Base-by-base conservation (phyloP, 306 rosid species). In the Trifolium repens region DNA sequence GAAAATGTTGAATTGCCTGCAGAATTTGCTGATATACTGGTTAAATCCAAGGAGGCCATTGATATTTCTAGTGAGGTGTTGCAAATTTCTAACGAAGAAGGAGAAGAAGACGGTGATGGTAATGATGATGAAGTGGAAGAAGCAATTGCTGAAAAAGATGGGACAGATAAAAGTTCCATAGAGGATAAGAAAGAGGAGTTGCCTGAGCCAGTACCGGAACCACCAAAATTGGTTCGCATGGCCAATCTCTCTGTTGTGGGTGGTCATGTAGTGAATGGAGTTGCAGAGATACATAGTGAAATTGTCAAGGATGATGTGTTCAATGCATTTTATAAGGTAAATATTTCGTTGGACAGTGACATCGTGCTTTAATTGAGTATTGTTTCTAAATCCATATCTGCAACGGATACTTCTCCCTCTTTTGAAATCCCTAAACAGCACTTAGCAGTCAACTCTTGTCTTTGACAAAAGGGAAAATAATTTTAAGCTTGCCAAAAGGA, bases 261-360 rank as follows among this genome's bases (percentile, higher is more conserved):
- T 74, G 99, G 99, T 84, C 96, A 91, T 88, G 96, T 96, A 60
- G 99, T 94, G 74, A 94, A 94, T 68, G 99, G 99, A 70, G 99
- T 94, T 79, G 99, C 99, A 15, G 97, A 87, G 90, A 94, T 94
- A 82, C 99, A 94, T 67, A 94, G 96, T 82, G 89, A 94, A 86
- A 94, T 94, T 78, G 99, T 94, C 53, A 92, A 90, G 86, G 93
- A 92, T 19, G 97, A 90, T 70, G 97, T 94, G 69, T 94, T 94
- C 79, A 94, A 90, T 83, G 75, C 96, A 60, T 94, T 94, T 84
- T 94, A 79, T 83, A 74, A 89, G 96, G 99, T 88, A 80, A 72
- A 66, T 54, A 42, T 73, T 74, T 85, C 47, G 7, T 19, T 62
- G 68, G 69, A 46, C 35, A 15, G 54, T 58, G 66, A 63, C 17